Conservation (phyloP, 805 yeast species). For the Nakazawaea wickerhamii region DNA sequence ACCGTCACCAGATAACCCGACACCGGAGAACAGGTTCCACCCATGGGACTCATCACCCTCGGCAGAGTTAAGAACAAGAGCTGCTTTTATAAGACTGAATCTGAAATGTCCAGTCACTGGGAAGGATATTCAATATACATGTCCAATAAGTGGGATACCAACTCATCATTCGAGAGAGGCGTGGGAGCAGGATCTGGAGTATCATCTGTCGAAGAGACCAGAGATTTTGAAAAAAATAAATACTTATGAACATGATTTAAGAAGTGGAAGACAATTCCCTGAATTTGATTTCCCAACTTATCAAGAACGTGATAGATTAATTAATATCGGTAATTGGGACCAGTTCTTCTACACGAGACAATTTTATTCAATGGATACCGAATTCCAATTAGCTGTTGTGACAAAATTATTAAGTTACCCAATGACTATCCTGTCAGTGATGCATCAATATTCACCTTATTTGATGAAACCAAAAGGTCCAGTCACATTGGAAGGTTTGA, state of each 20-base stretch:
- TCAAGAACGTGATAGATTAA: constrained; percentile 67
- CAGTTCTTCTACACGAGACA: constrained; percentile 87
- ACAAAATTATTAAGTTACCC: constrained; percentile 95
- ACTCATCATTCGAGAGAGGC: constrained; percentile 90
- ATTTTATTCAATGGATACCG: constrained; percentile 94
- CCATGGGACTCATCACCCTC: constrained; percentile 92
- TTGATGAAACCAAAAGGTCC: constrained; percentile 79
- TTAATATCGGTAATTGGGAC: constrained; percentile 87
- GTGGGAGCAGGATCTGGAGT: constrained; percentile 75
- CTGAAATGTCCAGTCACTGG: constrained; percentile 91
- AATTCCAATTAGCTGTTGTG: constrained; percentile 90
- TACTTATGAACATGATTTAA: constrained; percentile 88
- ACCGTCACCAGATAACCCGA: constrained; percentile 59
- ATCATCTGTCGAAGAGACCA: constrained; percentile 62
- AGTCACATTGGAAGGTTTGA: constrained; percentile 84
- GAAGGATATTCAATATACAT: constrained; percentile 72
- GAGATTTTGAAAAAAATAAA: constrained; percentile 81
- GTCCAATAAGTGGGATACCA: constrained; percentile 94
- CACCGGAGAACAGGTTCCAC: constrained; percentile 68
- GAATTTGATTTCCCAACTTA: constrained; percentile 89
- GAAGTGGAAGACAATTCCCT: constrained; percentile 91
- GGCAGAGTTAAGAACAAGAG: constrained; percentile 82
- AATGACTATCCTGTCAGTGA: constrained; percentile 73
- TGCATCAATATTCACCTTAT: constrained; percentile 86
- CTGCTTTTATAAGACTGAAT: constrained; percentile 81